Evolutionary conservation across 768 basidiomycete genomes (phyloP).

Genomic region (Hypsizygus marmoreus): DNA sequence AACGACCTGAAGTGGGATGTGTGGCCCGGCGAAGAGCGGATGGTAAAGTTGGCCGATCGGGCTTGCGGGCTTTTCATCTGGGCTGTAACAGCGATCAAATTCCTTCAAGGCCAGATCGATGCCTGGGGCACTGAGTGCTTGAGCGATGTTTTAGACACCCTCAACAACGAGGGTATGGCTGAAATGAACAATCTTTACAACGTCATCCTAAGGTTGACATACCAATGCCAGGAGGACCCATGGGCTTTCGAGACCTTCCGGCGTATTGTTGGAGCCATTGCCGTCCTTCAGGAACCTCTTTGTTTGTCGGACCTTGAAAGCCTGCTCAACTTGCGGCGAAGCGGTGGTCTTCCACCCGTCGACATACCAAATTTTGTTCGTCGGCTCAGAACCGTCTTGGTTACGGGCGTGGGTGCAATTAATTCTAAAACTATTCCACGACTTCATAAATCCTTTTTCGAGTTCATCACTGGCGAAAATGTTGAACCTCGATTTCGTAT

Average conservation of each 20-base stretch:
- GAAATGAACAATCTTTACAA: slow-evolving; percentile 18
- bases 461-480: slow-evolving; percentile 11
- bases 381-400: slow-evolving; percentile 17
- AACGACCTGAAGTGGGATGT: slow-evolving; percentile 3
- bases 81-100: slow-evolving; percentile 14
- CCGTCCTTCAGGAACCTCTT: slow-evolving; percentile 10
- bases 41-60: slow-evolving; percentile 1
- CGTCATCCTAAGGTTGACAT: slow-evolving; percentile 5
- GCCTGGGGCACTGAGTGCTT: slow-evolving; percentile 10
- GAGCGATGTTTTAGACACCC: slow-evolving; percentile 4
- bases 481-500: slow-evolving; percentile 1
- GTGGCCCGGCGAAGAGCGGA: slow-evolving; percentile 16
- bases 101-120: slow-evolving; percentile 10
- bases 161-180: slow-evolving; percentile 13
- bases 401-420: slow-evolving; percentile 10
- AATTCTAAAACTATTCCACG: slow-evolving; percentile 13
- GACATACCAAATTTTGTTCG: slow-evolving; percentile 15
- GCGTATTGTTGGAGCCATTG: slow-evolving; percentile 14
- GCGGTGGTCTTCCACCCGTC: neutral
- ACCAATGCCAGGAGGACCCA: neutral
- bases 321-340: slow-evolving; percentile 6
- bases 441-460: slow-evolving; percentile 19
- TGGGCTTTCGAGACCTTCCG: slow-evolving; percentile 19
- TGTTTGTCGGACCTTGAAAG: slow-evolving; percentile 8
- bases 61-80: slow-evolving; percentile 21